A percentile compares a stretch with the other conserved stretches of the same genome.
phyloP scores from a whole-genome alignment of 495 filamentous ascomycete species.

The Chaetomium fimeti region DNA sequence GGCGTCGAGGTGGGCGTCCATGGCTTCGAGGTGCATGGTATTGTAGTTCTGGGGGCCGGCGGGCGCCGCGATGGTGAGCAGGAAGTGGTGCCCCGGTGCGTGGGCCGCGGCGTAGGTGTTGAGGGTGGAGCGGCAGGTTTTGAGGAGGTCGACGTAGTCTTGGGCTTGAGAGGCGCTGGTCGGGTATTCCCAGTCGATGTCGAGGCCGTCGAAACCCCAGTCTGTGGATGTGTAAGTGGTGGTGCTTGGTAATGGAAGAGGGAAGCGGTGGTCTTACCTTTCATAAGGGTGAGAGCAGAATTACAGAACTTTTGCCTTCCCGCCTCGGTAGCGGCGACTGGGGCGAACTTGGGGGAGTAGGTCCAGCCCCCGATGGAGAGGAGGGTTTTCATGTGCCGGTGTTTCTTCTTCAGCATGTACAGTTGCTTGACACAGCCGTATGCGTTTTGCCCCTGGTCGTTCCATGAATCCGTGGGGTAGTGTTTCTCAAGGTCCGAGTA shows the following conservation, averaged over 20 bases:
- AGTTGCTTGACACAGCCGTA: slow-evolving; percentile 86
- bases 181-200: slow-evolving; percentile 67
- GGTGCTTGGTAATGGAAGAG: background rate
- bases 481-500: slow-evolving; percentile 71
- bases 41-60: slow-evolving; percentile 64
- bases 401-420: slow-evolving; percentile 74
- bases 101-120: slow-evolving; percentile 58
- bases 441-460: slow-evolving; percentile 62
- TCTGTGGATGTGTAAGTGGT: slow-evolving; percentile 37
- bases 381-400: slow-evolving; percentile 77
- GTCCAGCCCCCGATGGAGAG: slow-evolving; percentile 91
- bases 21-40: slow-evolving; percentile 62
- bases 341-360: slow-evolving; percentile 75
- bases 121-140: slow-evolving; percentile 61
- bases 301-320: slow-evolving; percentile 61
- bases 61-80: slow-evolving; percentile 70
- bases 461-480: slow-evolving; percentile 69
- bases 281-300: slow-evolving; percentile 63
- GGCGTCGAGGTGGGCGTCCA: slow-evolving; percentile 77
- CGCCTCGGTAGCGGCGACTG: slow-evolving; percentile 57
- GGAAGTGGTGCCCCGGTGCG: slow-evolving; percentile 57
- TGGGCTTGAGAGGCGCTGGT: slow-evolving; percentile 57
- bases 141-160: slow-evolving; percentile 69
- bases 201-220: slow-evolving; percentile 56
- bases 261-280: slow-evolving; percentile 28